Evolutionary conservation across 768 basidiomycete genomes (phyloP), one percentile per base, ranked within the genome.

Genomic region (Tricholoma terreum): DNA sequence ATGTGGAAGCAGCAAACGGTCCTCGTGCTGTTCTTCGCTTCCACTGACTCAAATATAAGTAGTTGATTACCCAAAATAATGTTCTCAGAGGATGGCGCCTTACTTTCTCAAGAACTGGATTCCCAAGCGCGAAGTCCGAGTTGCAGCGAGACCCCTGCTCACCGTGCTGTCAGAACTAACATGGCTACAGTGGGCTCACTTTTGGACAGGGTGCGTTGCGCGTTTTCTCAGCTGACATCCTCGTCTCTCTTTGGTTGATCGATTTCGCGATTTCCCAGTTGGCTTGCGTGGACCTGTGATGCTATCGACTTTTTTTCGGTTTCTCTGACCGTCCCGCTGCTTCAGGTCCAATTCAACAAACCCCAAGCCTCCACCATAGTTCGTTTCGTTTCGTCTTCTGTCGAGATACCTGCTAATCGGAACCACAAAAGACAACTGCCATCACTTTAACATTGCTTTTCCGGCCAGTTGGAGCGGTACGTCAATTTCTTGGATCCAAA

Each of bases 401-500:
- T 22, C 30, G 17, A 9, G 17, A 14, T 22, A 12, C n/a, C 9
- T 48, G 21, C 12, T 48, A 6, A 6, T 21, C 21, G 9, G 45
- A 22, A 22, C 6, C 17, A 42, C 24, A 27, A 27, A 59, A 81
- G 80, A 90, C 91, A 49, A 85, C 86, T 17, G 82, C 92, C 4
- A 94, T 98, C 67, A 97, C 95, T 6, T 79, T 97, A 50, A 97
- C 95, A 0, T 79, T 98, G 1, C 83, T 98, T n/a, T 89, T 98
- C 78, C 84, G 95, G 58, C 89, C 90, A 4, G 75, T 82, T 51
- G 90, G 89, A 33, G 89, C 90, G 40, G 87, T 78, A 65, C 9
- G 68, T 80, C 24, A 27, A 27, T 27, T 27, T 6, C 24, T 27
- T 27, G 24, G 24, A 27, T 27, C 24, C 24, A 27, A 27, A 27